A percentile compares a stretch with the other conserved stretches of the same genome.
Conservation (phyloP, 1,139 yeast species). For the Neolecta irregularis region DNA sequence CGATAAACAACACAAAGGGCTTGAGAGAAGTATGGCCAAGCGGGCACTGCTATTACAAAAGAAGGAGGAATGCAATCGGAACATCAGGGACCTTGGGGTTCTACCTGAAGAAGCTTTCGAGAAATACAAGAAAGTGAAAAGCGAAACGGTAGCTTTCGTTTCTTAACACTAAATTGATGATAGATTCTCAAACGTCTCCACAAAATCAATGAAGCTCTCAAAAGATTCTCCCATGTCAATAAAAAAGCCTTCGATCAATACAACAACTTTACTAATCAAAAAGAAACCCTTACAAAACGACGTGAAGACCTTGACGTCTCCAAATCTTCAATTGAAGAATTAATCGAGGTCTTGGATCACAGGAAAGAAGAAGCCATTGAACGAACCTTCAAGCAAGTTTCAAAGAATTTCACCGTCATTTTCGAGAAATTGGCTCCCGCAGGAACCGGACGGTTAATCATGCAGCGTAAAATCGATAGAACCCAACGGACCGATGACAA, state of each 20-base stretch:
- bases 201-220: conserved; percentile 41
- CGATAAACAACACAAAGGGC: conserved; percentile 47
- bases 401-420: conserved; percentile 54
- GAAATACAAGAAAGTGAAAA: conserved; percentile 29
- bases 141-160: conserved; percentile 28
- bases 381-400: conserved; percentile 61
- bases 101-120: conserved; percentile 74
- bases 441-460: conserved; percentile 61
- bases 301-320: conserved; percentile 57
- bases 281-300: conserved; percentile 49
- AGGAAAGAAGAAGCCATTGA: conserved; percentile 76
- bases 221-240: conserved; percentile 62
- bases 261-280: conserved; percentile 54
- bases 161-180: not conserved
- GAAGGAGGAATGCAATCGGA: conserved; percentile 56
- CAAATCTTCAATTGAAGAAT: conserved; percentile 51
- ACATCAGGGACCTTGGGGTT: conserved; percentile 70
- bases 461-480: conserved; percentile 31
- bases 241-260: conserved; percentile 84
- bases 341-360: conserved; percentile 55
- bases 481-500: conserved; percentile 19
- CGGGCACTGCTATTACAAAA: conserved; percentile 46
- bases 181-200: conserved; percentile 39
- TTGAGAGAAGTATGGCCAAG: conserved; percentile 51
- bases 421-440: conserved; percentile 72